phyloP scores from a whole-genome alignment of 495 filamentous ascomycete species.

The Corynascus novoguineensis region DNA sequence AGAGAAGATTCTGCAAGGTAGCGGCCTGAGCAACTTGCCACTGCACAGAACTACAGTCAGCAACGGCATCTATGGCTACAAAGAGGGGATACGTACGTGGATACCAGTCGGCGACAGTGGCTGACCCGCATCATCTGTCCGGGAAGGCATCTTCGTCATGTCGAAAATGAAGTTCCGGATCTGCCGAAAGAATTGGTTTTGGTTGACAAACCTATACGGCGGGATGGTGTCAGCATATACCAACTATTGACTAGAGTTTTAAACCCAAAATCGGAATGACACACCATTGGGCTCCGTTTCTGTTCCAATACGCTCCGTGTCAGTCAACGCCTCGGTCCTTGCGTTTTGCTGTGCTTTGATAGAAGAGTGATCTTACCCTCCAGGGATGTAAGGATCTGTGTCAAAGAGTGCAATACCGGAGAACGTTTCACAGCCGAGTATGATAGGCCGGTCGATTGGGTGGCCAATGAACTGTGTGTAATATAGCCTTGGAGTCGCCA shows the following conservation, averaged over 20 bases:
- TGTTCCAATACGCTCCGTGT: background rate
- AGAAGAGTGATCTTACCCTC: background rate
- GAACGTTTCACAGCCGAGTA: background rate
- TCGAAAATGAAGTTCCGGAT: slow-evolving; percentile 89
- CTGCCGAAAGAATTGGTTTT: slow-evolving; percentile 91
- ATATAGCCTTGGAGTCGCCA: background rate
- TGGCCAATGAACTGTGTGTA: background rate
- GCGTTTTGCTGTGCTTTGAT: background rate
- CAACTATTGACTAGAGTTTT: too few species aligned
- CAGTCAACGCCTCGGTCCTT: background rate
- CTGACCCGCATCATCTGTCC: background rate
- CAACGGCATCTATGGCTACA: background rate
- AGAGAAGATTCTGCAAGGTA: background rate
- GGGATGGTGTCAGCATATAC: background rate
- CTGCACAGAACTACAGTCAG: background rate
- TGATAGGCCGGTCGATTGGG: background rate
- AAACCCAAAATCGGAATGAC: too few species aligned
- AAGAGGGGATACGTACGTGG: background rate
- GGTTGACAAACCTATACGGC: slow-evolving; percentile 48
- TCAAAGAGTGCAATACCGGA: background rate
- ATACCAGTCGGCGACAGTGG: background rate
- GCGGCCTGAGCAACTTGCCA: background rate
- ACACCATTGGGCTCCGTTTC: background rate
- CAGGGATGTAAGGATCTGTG: background rate
- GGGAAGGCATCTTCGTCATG: slow-evolving; percentile 35